Evolutionary conservation across 31 red algal species (phyloP), one percentile per base, ranked within the genome.

Genomic region (Porphyra umbilicalis): DNA sequence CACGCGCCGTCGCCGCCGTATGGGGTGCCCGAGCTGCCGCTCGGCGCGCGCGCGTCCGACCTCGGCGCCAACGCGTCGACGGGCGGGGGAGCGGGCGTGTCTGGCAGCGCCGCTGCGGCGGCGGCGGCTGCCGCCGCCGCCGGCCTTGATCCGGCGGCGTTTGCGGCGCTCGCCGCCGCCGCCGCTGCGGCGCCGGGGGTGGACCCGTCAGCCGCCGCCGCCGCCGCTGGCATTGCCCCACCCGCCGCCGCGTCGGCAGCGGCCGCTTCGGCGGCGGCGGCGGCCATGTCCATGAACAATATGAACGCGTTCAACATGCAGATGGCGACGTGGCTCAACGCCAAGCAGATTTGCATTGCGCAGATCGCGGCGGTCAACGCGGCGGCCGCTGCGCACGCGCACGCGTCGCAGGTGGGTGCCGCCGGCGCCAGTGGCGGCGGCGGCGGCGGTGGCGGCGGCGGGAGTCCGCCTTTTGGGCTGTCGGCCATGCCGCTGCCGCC

Each of bases 241-340:
- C 33, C 68, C 13, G 85, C 88, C 57, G 78, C 76, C 29, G 86
- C 87, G 1, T 15, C 33, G 25, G 33, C 30, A 25, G 35, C 33
- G 7, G 77, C 35, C 14, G 77, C 77, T 75, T 76, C 83, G 7
- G 82, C 85, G 42, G 82, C 83, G 5, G 90, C 87, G n/a, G 90
- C 85, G 25, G 34, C 88, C 32, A 83, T 86, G 36, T 85, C 90
- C 7, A 80, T 80, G 39, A 85, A 93, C 79, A 85, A 85, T 77
- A 57, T 93, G 83, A 94, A 94, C 83, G 86, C 88, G 44, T 85
- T 94, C 82, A 85, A 86, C 39, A 86, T 94, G 40, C 91, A 94
- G 79, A 94, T 94, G 91, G 91, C 91, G 20, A 84, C 86, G 4
- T 89, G 89, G 34, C 29, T 94, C 8, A 94, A 81, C 38, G 86